Evolutionary conservation across 73 alveolate genomes (phyloP).

Genomic region (Symbiodinium pilosum): DNA sequence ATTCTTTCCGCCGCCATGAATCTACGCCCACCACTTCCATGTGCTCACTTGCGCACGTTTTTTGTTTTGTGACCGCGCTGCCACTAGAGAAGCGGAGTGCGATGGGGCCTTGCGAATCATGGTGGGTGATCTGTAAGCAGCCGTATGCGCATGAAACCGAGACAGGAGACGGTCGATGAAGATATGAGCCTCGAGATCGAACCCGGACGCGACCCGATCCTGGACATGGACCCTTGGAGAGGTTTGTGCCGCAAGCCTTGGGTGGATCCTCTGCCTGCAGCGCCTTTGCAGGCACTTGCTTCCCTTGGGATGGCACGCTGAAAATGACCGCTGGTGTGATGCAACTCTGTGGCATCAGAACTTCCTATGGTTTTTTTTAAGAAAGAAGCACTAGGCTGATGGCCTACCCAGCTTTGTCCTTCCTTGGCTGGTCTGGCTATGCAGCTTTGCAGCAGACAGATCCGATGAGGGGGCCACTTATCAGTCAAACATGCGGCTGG

Average conservation of each 20-base stretch:
- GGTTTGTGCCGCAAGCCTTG: neutral
- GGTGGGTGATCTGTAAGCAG: no score
- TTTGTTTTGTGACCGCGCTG: neutral
- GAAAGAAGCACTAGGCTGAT: neutral
- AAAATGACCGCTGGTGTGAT: conserved; percentile 74
- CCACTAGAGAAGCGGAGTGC: neutral
- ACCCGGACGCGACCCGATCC: conserved; percentile 57
- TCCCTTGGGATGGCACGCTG: conserved; percentile 64
- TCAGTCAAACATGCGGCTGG: no score
- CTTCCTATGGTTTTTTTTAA: no score
- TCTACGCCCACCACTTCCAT: no score
- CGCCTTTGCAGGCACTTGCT: conserved; percentile 42
- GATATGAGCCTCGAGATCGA: conserved; percentile 61
- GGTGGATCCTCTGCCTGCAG: neutral
- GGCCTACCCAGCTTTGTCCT: conserved; percentile 66
- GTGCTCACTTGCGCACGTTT: no score
- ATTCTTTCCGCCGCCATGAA: no score
- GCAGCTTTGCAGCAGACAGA: neutral
- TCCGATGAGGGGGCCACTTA: no score
- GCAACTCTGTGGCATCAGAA: conserved; percentile 15
- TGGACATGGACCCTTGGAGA: conserved; percentile 70
- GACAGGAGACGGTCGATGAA: conserved; percentile 57
- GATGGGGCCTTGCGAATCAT: neutral
- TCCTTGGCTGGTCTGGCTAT: conserved; percentile 68
- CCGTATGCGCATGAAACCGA: no score